phyloP scores from a whole-genome alignment of 75 land plant species.

The Sequoia sempervirens region DNA sequence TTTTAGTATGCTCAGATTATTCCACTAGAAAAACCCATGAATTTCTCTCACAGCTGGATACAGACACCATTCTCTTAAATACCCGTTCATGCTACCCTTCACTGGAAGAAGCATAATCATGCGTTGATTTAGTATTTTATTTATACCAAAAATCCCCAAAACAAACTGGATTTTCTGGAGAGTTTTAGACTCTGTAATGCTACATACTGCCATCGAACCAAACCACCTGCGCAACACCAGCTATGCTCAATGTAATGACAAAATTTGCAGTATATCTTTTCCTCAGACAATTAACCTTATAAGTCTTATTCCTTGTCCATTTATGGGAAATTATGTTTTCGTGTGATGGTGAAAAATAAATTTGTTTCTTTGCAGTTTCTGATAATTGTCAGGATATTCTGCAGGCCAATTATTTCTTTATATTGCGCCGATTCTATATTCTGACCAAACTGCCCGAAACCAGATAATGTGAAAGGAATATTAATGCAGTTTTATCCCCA shows the following conservation, averaged over 20 bases:
- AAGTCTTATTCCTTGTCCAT: neutral
- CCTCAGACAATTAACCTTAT: neutral
- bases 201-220: neutral
- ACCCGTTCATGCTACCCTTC: no score
- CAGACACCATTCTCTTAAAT: no score
- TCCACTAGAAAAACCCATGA: no score
- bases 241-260: neutral
- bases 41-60: no score
- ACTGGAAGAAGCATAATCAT: neutral
- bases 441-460: neutral
- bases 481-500: neutral
- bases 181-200: neutral
- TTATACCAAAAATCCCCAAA: neutral
- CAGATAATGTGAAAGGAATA: neutral
- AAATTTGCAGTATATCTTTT: neutral
- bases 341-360: neutral
- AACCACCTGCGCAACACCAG: neutral
- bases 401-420: conserved; percentile 7
- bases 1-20: no score
- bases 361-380: conserved; percentile 4
- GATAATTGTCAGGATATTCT: conserved; percentile 8
- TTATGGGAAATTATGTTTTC: conserved; percentile 4
- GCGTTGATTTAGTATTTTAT: neutral
- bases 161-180: neutral
- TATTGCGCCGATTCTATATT: conserved; percentile 1